These are phyloP conservation scores for Gastrodia elata DNA, from an alignment of 106 monocot species.

Conservation along the genomic window DNA sequence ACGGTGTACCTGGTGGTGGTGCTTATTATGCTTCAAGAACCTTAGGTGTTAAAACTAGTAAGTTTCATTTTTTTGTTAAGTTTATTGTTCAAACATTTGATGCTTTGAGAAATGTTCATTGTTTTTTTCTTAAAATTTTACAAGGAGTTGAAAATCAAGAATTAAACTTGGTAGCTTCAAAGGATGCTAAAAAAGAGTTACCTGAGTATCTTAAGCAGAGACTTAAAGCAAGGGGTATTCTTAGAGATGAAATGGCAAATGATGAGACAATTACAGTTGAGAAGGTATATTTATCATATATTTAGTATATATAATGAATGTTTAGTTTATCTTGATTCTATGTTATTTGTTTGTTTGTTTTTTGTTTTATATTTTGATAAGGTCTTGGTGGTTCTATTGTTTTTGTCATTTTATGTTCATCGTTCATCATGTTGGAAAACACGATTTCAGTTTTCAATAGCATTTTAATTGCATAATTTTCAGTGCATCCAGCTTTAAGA, in stretches of 20 bases:
- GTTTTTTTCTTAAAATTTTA: neutral
- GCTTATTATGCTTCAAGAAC: constrained; percentile 53
- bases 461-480: too few species aligned
- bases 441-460: neutral
- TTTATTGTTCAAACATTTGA: neutral
- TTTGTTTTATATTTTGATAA: neutral
- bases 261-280: constrained; percentile 8
- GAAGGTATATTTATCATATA: constrained; percentile 22
- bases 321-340: neutral
- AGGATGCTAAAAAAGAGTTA: constrained; percentile 37
- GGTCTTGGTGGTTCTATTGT: neutral
- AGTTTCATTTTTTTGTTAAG: constrained; percentile 12
- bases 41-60: constrained; percentile 28
- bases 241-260: constrained; percentile 47
- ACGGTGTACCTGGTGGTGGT: constrained; percentile 98
- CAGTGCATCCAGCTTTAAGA: too few species aligned
- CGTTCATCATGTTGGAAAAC: too few species aligned
- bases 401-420: too few species aligned
- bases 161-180: constrained; percentile 7
- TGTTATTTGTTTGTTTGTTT: constrained; percentile 5
- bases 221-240: constrained; percentile 85
- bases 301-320: neutral
- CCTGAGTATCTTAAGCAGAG: constrained; percentile 80
- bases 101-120: neutral
- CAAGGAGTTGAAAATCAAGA: constrained; percentile 24